Base-by-base conservation (phyloP, 768 basidiomycete genomes). In the Leccinum variicolor region DNA sequence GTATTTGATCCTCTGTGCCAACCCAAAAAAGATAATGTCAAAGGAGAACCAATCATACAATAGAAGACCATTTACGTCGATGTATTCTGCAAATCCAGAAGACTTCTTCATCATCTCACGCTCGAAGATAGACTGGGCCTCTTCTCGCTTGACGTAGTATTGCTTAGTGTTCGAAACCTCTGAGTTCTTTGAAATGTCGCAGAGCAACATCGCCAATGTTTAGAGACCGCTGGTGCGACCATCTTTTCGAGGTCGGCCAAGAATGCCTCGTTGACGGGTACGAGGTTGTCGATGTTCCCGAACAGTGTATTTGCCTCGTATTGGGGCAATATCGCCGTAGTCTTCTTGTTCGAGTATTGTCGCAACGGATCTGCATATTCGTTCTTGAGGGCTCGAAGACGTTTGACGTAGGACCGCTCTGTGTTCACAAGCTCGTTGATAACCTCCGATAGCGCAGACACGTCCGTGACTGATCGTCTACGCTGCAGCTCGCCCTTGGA, bases 301-400 rank as follows among this genome's bases (percentile, higher is more conserved):
- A 99, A 98, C 23, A 99, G 80, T 1, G 85, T 91, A 62, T 91
- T 94, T 33, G 95, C 95, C 70, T 98, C 91, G 70, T 96, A 98
- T 21, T 84, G 74, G 1, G 90, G 88, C 47, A 99, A 82, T 64
- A 99, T 92, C 34, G 90, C 85, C 0, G 91, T 94, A 58, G 89
- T 87, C 68, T 91, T 90, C 70, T 81, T 86, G 54, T 84, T 82
- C 21, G 96, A 85, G 69, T 95, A 99, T 46, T 82, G 82, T 36
- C 94, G 85, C 26, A 99, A 77, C 9, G 94, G 97, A 69, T 93
- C 89, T 33, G 95, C 96, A 68, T 97, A 98, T 65, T 92, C 86
- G 47, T 81, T 74, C 73, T 95, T 94, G 66, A 98, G 82, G 28
- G 85, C 87, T 63, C 82, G 83, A 17, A 98, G 80, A 14, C 92